Evolutionary conservation across 768 basidiomycete genomes (phyloP), one percentile per base, ranked within the genome.

Genomic region (Cystofilobasidium bisporidii): DNA sequence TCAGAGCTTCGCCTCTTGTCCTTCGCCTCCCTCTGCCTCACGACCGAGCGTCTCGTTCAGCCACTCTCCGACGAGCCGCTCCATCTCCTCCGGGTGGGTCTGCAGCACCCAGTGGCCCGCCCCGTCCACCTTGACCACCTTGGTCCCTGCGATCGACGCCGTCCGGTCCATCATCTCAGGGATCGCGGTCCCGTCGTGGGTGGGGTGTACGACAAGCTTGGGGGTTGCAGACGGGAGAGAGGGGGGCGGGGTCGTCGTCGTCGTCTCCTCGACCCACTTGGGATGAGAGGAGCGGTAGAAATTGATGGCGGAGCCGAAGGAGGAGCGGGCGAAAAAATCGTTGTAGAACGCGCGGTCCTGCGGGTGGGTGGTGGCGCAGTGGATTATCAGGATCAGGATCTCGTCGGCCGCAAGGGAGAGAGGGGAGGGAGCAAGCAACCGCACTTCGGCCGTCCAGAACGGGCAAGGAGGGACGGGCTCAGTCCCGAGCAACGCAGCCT

Each of bases 51-150:
- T 20, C n/a, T 20, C 20, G 26, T 56, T 30, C 28, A 56, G 53
- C 53, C 53, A 56, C 15, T 56, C 53, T 9, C 53, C 53, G n/a
- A 56, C 53, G 10, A 12, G 3, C 5, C n/a, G 11, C 53, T 28
- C 53, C 11, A 56, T 15, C 30, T 56, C 28, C 10, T 28, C 28
- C 28, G 28, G 5, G 28, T 56, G 28, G 12, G 53, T 32, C 53
- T 56, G 53, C 26, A 56, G 30, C 28, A 56, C 28, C 53, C 53
- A 56, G 53, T 56, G 53, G 53, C 53, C 53, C 5, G 53, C 53
- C 2, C 17, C 20, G 3, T 56, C 53, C 28, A 56, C n/a, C 53
- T 32, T 28, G 53, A 28, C 28, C 5, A 56, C 8, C 5, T 11
- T 5, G 5, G 28, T n/a, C 3, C 15, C 15, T 26, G 53, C 28